Conservation (phyloP, 805 yeast genomes). For the Priceomyces carsonii region DNA sequence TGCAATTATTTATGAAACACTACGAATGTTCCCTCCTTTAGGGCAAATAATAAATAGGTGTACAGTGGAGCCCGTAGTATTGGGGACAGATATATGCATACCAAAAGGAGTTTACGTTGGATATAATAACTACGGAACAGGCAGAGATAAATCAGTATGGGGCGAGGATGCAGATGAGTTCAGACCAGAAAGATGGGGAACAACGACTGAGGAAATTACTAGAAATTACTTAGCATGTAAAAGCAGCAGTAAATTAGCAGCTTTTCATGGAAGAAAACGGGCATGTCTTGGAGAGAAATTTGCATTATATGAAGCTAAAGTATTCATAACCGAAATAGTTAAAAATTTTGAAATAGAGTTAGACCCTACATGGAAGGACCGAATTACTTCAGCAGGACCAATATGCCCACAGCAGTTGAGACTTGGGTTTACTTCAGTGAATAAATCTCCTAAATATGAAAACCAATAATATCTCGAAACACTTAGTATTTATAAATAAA, state of each 20-base stretch:
- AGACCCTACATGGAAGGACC: constrained; percentile 48
- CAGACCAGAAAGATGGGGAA: constrained; percentile 56
- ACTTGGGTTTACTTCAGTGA: constrained; percentile 22
- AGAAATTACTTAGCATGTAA: constrained; percentile 45
- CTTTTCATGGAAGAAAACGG: constrained; percentile 61
- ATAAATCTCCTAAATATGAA: too few species aligned
- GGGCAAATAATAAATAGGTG: constrained; percentile 56
- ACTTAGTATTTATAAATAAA: too few species aligned
- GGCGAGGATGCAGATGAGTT: constrained; percentile 44
- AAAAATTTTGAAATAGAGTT: constrained; percentile 33
- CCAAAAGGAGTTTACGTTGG: constrained; percentile 57
- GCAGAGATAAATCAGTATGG: constrained; percentile 48
- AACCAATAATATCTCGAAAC: too few species aligned
- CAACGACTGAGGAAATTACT: constrained; percentile 32
- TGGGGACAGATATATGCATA: constrained; percentile 45
- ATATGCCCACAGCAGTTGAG: constrained; percentile 46
- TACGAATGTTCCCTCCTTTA: constrained; percentile 56
- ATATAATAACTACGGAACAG: constrained; percentile 53
- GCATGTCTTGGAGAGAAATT: constrained; percentile 63
- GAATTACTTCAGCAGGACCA: constrained; percentile 60
- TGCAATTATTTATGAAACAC: constrained; percentile 45
- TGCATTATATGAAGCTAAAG: constrained; percentile 48
- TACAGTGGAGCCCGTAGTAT: constrained; percentile 34
- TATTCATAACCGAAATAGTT: constrained; percentile 38
- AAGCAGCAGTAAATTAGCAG: constrained; percentile 45